Evolutionary conservation across 2,329 filamentous ascomycete genomes (phyloP), one percentile per base, ranked within the genome.

Genomic region (Xylaria sp.): DNA sequence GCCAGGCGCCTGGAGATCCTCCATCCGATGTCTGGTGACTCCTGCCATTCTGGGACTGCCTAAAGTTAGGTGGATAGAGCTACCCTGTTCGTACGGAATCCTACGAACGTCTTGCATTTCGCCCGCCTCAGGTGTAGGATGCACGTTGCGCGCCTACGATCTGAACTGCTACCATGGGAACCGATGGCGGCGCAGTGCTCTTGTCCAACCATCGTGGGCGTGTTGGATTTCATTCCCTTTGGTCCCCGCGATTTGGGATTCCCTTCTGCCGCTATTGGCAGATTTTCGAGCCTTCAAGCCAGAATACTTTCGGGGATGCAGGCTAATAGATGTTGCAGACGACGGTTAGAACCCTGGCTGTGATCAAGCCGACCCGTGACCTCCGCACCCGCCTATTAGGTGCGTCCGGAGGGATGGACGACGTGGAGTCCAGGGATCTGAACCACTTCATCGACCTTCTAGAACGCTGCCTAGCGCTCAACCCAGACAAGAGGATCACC

Each of bases 401-500:
- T 57, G 90, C 87, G 19, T 87, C 87, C 5, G 85, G 84, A 51
- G 88, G 86, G 47, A 87, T 96, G 79, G 85, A 79, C 45, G 88
- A 92, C 57, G 77, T 78, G 8, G 91, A 94, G 71, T 77, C 83
- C 38, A 89, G 87, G 70, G 91, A 97, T 65, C 76, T 97, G 57
- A 87, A 88, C 54, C 80, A 88, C 48, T 96, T 99, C 72, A 81
- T 91, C 63, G 92, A 97, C 72, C 76, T 99, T 44, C 76, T 99
- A 52, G 92, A 96, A 68, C 88, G 89, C 50, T 97, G 92, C 69
- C 78, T 99, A 60, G 86, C 88, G 54, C 81, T 97, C 60, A 96
- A 97, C 68, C 91, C 93, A 1, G 92, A 96, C 71, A 96, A 95
- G 78, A 84, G 94, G 59, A 90, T 94, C 66, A 93, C 90, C 43